Evolutionary conservation across 192 early-diverging fungal species (phyloP).

Genomic region (Funneliformis mosseae): DNA sequence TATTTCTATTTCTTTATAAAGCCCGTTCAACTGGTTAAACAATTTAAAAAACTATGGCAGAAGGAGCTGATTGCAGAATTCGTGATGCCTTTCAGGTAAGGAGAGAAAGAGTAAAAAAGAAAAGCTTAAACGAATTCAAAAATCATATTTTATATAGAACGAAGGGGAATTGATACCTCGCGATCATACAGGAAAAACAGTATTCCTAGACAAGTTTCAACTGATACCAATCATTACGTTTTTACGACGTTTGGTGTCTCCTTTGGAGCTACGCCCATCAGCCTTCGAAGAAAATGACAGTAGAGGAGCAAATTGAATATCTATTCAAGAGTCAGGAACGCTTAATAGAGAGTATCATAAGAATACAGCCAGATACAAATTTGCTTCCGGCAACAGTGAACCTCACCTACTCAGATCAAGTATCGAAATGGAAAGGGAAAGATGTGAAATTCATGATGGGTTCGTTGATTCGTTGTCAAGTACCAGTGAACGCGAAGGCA

Average conservation of each 20-base stretch:
- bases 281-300: too few relatives aligned
- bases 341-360: constrained; percentile 5
- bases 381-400: not conserved
- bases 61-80: too few relatives aligned
- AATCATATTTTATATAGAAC: too few relatives aligned
- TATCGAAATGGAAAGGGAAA: constrained; percentile 7
- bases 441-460: constrained; percentile 24
- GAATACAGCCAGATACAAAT: not conserved
- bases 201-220: not conserved
- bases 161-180: not conserved
- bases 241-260: not conserved
- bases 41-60: too few relatives aligned
- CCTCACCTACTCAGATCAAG: constrained; percentile 17
- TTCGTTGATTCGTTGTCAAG: not conserved
- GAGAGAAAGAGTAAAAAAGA: too few relatives aligned
- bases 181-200: not conserved
- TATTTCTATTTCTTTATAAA: too few relatives aligned
- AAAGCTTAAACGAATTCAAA: too few relatives aligned
- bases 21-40: too few relatives aligned
- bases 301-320: constrained; percentile 20
- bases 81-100: too few relatives aligned
- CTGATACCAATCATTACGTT: not conserved
- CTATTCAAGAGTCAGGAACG: constrained; percentile 8
- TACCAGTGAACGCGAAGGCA: too few relatives aligned
- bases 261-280: not conserved